Percentiles rank a stretch among this genome's conserved stretches.
Conservation (phyloP, 1,139 yeast genomes). For the Scheffersomyces parashehatae region DNA sequence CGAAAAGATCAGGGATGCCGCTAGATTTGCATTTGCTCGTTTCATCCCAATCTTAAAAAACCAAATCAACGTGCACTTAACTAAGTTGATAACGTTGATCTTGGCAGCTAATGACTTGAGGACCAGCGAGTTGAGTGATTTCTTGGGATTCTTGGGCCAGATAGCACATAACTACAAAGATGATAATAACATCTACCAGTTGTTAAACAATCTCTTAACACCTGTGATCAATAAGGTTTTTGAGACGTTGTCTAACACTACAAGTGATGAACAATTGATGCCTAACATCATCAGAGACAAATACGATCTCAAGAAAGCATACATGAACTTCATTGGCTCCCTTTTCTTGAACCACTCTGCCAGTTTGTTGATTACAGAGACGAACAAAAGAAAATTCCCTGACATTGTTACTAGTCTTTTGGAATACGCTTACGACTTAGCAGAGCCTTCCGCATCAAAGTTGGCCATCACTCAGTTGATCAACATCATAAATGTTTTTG, state of each 20-base stretch:
- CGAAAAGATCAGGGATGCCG: slow-evolving; percentile 78
- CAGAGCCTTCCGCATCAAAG: slow-evolving; percentile 59
- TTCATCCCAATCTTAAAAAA: slow-evolving; percentile 67
- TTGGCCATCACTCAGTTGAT: slow-evolving; percentile 69
- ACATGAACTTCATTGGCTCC: slow-evolving; percentile 67
- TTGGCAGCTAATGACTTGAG: slow-evolving; percentile 66
- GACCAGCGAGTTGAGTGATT: slow-evolving; percentile 71
- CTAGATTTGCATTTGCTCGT: slow-evolving; percentile 85
- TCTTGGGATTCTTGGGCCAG: slow-evolving; percentile 85
- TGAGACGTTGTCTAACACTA: slow-evolving; percentile 35
- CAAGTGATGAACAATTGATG: slow-evolving; percentile 18
- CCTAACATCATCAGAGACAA: slow-evolving; percentile 61
- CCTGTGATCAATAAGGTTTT: slow-evolving; percentile 74
- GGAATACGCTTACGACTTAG: slow-evolving; percentile 61
- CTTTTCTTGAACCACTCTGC: slow-evolving; percentile 77
- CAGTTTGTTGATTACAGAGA: slow-evolving; percentile 69
- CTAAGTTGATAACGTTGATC: slow-evolving; percentile 71
- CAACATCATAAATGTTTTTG: slow-evolving; percentile 67
- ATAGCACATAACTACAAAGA: slow-evolving; percentile 74
- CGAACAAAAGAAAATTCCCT: slow-evolving; percentile 64
- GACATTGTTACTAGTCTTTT: slow-evolving; percentile 64
- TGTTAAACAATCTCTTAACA: slow-evolving; percentile 69
- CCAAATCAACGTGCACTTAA: slow-evolving; percentile 56
- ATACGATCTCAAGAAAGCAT: slow-evolving; percentile 64
- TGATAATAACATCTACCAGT: slow-evolving; percentile 67